These are phyloP conservation scores for Ramaria sp. DNA, from an alignment of 768 basidiomycete species.

Conservation along the genomic window DNA sequence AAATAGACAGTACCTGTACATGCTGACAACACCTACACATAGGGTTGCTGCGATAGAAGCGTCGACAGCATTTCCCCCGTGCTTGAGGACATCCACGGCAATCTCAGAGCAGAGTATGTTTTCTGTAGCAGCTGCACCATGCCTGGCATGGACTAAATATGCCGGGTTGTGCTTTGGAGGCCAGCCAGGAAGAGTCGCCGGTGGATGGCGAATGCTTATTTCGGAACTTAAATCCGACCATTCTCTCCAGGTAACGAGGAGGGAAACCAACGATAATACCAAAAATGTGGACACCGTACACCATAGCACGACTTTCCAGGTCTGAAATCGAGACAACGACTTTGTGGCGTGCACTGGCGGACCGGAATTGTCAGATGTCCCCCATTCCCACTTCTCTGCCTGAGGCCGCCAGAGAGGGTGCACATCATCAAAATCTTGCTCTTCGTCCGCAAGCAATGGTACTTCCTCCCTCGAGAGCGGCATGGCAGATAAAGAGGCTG, in stretches of 20 bases:
- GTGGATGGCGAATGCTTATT: neutral
- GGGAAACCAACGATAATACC: neutral
- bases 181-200: conserved; percentile 2
- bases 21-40: conserved; percentile 77
- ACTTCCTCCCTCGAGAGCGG: neutral
- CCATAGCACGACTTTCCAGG: neutral
- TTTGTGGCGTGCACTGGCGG: neutral
- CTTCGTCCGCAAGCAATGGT: neutral
- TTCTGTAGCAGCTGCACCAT: conserved; percentile 87
- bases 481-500: too few species aligned
- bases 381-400: neutral
- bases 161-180: conserved; percentile 35
- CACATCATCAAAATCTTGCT: neutral
- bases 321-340: neutral
- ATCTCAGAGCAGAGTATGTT: conserved; percentile 79
- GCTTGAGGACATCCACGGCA: conserved; percentile 64
- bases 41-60: conserved; percentile 71
- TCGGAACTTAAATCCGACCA: neutral
- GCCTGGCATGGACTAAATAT: conserved; percentile 48
- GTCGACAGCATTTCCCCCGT: conserved; percentile 88
- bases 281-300: neutral
- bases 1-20: conserved; percentile 59
- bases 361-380: neutral
- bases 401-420: neutral
- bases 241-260: neutral